A percentile compares a stretch with the other conserved stretches of the same genome.
phyloP scores from a whole-genome alignment of 352 stramenopile genomes.

The Globisporangium sylvaticum region DNA sequence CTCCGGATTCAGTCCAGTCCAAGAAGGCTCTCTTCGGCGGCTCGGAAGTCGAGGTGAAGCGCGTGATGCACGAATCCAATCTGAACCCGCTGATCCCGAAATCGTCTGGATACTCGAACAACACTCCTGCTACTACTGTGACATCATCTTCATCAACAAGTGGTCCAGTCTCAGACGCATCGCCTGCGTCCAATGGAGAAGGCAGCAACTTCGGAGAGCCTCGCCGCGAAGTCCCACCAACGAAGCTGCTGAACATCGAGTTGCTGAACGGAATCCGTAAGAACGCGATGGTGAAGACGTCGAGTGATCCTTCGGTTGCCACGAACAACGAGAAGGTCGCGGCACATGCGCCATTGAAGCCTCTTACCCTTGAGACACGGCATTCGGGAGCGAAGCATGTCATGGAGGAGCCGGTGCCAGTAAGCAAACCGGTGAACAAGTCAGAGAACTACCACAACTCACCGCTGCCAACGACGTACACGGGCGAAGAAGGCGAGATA shows the following conservation, averaged over 20 bases:
- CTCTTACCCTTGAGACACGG: conserved; percentile 32
- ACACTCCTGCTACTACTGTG: conserved; percentile 9
- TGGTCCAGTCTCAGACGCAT: not conserved
- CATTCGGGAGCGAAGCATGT: conserved; percentile 19
- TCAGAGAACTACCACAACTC: not conserved
- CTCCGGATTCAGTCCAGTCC: conserved; percentile 20
- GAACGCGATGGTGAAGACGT: conserved; percentile 31
- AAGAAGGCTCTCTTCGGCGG: conserved; percentile 16
- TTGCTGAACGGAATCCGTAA: conserved; percentile 32
- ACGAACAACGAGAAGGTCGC: conserved; percentile 17
- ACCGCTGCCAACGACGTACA: conserved; percentile 19
- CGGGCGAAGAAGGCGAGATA: conserved; percentile 44
- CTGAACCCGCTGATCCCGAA: conserved; percentile 7
- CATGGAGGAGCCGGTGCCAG: conserved; percentile 12
- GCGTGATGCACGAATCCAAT: conserved; percentile 23
- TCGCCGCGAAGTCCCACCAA: conserved; percentile 28
- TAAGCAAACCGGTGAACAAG: conserved; percentile 4
- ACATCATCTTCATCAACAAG: conserved; percentile 6
- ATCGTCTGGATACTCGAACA: conserved; percentile 9
- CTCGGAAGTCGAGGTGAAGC: conserved; percentile 38
- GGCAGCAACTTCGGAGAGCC: conserved; percentile 6
- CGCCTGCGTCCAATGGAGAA: conserved; percentile 1
- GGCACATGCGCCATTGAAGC: conserved; percentile 29
- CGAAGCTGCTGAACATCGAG: conserved; percentile 44
- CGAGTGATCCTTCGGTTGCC: conserved; percentile 25